A percentile compares a stretch with the other conserved stretches of the same genome.
These are phyloP conservation scores for Leishmania tropica DNA, from an alignment of 208 protist species.

Conservation along the genomic window DNA sequence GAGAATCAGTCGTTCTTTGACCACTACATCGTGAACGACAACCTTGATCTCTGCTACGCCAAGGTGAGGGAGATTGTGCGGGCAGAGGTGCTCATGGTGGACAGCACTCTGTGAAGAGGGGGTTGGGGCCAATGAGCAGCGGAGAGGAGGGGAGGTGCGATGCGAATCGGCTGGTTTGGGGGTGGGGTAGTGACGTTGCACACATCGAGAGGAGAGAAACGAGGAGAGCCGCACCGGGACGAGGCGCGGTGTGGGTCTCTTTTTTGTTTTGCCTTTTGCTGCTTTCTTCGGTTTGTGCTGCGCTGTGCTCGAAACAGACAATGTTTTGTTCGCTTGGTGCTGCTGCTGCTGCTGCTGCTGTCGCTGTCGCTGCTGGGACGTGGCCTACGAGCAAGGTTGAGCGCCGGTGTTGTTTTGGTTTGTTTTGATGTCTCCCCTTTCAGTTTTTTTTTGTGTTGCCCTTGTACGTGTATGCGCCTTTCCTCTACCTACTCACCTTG, in stretches of 20 bases:
- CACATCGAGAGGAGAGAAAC: neutral
- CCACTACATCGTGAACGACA: slow-evolving; percentile 75
- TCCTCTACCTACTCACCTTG: neutral
- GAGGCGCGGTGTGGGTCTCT: neutral
- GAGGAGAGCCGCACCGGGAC: neutral
- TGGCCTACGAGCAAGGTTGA: neutral
- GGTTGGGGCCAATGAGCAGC: neutral
- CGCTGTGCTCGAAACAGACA: neutral
- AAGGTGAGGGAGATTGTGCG: slow-evolving; percentile 43
- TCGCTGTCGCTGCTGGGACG: neutral
- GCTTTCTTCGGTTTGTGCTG: neutral
- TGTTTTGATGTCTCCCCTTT: neutral
- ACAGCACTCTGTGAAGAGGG: slow-evolving; percentile 30
- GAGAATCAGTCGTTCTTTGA: slow-evolving; percentile 67
- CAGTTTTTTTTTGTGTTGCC: neutral
- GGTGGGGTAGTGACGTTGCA: neutral
- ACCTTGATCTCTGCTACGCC: slow-evolving; percentile 58
- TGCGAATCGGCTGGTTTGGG: neutral
- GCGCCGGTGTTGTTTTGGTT: neutral
- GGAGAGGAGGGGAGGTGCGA: neutral
- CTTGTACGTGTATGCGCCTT: neutral
- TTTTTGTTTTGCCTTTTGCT: neutral
- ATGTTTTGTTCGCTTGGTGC: neutral
- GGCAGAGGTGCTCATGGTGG: slow-evolving; percentile 25
- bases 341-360: neutral